A percentile compares a stretch with the other conserved stretches of the same genome.
These are phyloP conservation scores for Phytopythium mirpurense DNA, from an alignment of 352 stramenopile species.

Conservation along the genomic window DNA sequence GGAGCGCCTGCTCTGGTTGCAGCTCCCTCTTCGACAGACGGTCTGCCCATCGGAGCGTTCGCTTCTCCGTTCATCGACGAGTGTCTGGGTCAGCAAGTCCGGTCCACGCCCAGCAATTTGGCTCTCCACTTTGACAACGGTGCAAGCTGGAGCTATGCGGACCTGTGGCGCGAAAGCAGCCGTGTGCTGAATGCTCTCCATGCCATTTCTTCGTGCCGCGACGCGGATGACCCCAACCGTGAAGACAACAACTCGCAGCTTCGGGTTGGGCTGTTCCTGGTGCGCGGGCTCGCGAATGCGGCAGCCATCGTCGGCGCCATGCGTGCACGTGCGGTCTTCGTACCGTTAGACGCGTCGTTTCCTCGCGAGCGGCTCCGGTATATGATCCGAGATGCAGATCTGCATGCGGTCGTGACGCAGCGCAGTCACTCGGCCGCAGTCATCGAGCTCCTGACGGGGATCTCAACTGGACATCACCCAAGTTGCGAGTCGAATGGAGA, in stretches of 20 bases:
- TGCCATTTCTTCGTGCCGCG: background rate
- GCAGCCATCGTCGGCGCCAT: constrained; percentile 36
- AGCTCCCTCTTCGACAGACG: background rate
- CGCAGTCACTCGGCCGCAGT: constrained; percentile 19
- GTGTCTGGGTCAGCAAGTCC: constrained; percentile 25
- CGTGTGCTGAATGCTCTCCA: constrained; percentile 17
- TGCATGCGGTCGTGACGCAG: constrained; percentile 39
- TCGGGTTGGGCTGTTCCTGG: constrained; percentile 36
- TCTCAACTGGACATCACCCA: background rate
- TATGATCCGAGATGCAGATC: constrained; percentile 34
- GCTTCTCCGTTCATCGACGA: constrained; percentile 32
- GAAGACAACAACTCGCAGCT: constrained; percentile 4
- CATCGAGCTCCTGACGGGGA: constrained; percentile 8
- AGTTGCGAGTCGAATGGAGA: background rate
- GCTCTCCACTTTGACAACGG: constrained; percentile 44
- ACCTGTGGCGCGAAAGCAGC: constrained; percentile 26
- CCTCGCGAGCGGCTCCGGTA: constrained; percentile 40
- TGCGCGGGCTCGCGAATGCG: constrained; percentile 36
- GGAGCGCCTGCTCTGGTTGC: background rate
- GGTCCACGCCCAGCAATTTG: constrained; percentile 16
- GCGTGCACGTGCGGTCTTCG: constrained; percentile 30
- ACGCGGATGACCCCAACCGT: no score
- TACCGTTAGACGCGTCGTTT: constrained; percentile 43
- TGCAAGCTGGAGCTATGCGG: constrained; percentile 29
- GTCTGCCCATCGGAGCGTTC: background rate